Conservation (phyloP, 2,329 filamentous ascomycete genomes). For the Leptosphaerulina australis region DNA sequence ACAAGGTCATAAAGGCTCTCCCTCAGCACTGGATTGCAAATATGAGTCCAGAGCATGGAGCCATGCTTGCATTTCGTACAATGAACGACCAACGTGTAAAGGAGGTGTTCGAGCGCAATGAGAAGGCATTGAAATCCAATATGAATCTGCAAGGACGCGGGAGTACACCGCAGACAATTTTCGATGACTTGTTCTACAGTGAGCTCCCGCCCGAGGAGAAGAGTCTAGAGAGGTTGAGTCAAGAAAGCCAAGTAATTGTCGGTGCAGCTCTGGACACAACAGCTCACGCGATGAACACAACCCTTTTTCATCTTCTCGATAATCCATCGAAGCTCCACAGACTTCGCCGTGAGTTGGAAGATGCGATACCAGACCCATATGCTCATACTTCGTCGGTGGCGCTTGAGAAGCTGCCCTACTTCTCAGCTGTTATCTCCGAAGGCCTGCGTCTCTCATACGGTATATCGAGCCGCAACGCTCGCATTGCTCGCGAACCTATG, state of each 20-base stretch:
- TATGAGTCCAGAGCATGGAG: neutral
- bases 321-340: slow-evolving; percentile 19
- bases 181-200: neutral
- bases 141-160: neutral
- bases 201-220: neutral
- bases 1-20: neutral
- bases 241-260: slow-evolving; percentile 17
- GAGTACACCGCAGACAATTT: neutral
- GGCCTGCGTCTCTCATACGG: slow-evolving; percentile 34
- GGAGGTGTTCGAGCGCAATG: neutral
- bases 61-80: neutral
- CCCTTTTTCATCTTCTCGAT: slow-evolving; percentile 31
- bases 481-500: slow-evolving; percentile 26
- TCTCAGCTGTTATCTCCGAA: slow-evolving; percentile 32
- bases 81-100: neutral
- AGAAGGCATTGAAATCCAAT: too few species aligned
- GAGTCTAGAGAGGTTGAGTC: slow-evolving; percentile 10
- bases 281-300: slow-evolving; percentile 16
- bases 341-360: slow-evolving; percentile 27
- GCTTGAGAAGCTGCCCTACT: slow-evolving; percentile 24
- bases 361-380: slow-evolving; percentile 10
- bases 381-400: slow-evolving; percentile 5
- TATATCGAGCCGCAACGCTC: slow-evolving; percentile 26
- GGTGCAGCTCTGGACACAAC: slow-evolving; percentile 20
- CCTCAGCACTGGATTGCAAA: neutral